A percentile compares a stretch with the other conserved stretches of the same genome.
Evolutionary conservation across 495 filamentous ascomycete species (phyloP).

Genomic region (Trichoderma orchidacearum): DNA sequence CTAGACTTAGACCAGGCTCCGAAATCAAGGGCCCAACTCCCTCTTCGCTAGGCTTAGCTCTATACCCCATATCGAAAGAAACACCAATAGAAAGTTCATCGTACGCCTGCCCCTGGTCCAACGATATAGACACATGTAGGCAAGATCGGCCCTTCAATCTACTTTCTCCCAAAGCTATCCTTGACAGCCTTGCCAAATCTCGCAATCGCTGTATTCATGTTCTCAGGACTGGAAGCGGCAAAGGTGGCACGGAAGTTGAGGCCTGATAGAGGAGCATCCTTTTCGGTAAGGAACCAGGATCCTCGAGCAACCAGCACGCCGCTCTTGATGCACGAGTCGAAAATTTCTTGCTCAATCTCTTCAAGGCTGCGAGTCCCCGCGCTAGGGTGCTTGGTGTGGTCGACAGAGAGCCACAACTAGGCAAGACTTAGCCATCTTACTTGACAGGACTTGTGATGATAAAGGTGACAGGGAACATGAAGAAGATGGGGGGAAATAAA

Average conservation of each 20-base stretch:
- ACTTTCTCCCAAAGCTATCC: conserved; percentile 39
- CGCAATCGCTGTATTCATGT: conserved; percentile 66
- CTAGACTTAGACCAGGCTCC: too few species aligned
- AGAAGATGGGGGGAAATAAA: neutral
- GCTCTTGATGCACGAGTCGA: conserved; percentile 52
- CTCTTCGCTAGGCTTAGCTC: too few species aligned
- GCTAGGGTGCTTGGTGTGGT: conserved; percentile 59
- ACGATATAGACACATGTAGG: too few species aligned
- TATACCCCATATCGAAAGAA: too few species aligned
- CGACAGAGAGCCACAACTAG: conserved; percentile 73
- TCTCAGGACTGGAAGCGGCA: conserved; percentile 60
- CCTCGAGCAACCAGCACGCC: conserved; percentile 68
- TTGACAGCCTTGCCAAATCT: conserved; percentile 60
- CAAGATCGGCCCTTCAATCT: neutral
- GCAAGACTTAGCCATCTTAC: neutral
- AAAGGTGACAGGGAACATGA: neutral
- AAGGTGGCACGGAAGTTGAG: conserved; percentile 85
- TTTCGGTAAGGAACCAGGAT: conserved; percentile 73
- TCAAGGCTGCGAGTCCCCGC: conserved; percentile 41
- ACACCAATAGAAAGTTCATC: too few species aligned
- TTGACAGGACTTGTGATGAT: too few species aligned
- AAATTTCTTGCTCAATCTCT: conserved; percentile 76
- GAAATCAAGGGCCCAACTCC: too few species aligned
- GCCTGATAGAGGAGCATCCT: conserved; percentile 23
- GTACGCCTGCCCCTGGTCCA: too few species aligned